Evolutionary conservation across 1,284 basidiomycete genomes (phyloP).

Genomic region (Marasmius sp.): DNA sequence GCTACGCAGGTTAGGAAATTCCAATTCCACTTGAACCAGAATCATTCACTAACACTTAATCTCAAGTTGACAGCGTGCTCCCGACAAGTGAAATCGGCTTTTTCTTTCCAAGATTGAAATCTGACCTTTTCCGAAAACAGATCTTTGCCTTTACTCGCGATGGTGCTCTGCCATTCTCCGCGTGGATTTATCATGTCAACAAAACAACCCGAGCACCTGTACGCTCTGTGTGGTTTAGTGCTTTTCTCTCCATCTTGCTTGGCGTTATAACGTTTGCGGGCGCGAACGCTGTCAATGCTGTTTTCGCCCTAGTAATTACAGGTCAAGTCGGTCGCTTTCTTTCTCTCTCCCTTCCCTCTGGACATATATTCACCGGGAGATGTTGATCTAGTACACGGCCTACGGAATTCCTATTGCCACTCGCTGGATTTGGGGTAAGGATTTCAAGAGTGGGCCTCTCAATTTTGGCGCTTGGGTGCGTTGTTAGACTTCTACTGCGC

Average conservation of each 20-base stretch:
- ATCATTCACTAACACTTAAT: not conserved
- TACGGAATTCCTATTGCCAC: constrained; percentile 29
- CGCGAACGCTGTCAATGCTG: constrained; percentile 27
- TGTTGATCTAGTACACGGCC: constrained; percentile 11
- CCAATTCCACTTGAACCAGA: too few relatives aligned
- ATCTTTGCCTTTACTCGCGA: constrained; percentile 37
- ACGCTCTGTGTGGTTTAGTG: constrained; percentile 29
- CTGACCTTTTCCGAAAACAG: constrained; percentile 36
- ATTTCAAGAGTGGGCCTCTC: constrained; percentile 28
- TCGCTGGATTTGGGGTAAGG: constrained; percentile 21
- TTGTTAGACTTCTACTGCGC: constrained; percentile 17
- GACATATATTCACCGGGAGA: not conserved
- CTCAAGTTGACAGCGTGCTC: constrained; percentile 3
- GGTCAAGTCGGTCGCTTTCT: constrained; percentile 9
- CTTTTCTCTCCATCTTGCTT: constrained; percentile 20
- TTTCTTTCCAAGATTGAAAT: constrained; percentile 19
- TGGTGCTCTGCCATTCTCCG: constrained; percentile 44
- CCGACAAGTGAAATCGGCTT: constrained; percentile 2
- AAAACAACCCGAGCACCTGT: constrained; percentile 24
- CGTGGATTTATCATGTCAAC: constrained; percentile 35
- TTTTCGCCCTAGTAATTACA: constrained; percentile 26
- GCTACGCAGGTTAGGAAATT: not conserved
- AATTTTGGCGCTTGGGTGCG: constrained; percentile 24
- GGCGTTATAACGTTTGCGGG: constrained; percentile 31
- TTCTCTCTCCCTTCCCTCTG: not conserved